Conservation (phyloP, 805 yeast genomes). For the Yarrowia sp. region DNA sequence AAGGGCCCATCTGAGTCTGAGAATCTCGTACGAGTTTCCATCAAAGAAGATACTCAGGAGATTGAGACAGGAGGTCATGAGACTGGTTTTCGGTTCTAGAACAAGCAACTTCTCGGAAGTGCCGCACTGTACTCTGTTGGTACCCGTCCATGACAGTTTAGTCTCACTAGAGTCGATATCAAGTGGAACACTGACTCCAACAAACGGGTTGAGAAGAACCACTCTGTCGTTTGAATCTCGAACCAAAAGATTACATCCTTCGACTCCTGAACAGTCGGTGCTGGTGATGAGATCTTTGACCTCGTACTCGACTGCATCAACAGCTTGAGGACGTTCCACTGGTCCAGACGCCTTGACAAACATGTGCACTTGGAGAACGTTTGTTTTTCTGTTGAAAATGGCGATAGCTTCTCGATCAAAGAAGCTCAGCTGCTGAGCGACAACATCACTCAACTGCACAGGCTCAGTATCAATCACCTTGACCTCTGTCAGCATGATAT, state of each 20-base stretch:
- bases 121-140: not conserved
- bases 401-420: slow-evolving; percentile 62
- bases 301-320: slow-evolving; percentile 38
- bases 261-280: slow-evolving; percentile 34
- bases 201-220: slow-evolving; percentile 37
- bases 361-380: slow-evolving; percentile 51
- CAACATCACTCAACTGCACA: slow-evolving; percentile 30
- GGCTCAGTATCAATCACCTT: slow-evolving; percentile 40
- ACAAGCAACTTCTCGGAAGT: not conserved
- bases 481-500: slow-evolving; percentile 65
- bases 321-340: slow-evolving; percentile 40
- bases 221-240: slow-evolving; percentile 33
- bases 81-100: slow-evolving; percentile 3
- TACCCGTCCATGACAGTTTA: not conserved
- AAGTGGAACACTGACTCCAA: slow-evolving; percentile 16
- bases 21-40: slow-evolving; percentile 18
- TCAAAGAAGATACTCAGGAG: slow-evolving; percentile 14
- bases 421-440: slow-evolving; percentile 43
- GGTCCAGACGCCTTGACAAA: slow-evolving; percentile 43
- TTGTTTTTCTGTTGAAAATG: slow-evolving; percentile 46
- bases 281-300: slow-evolving; percentile 42
- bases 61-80: slow-evolving; percentile 16
- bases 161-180: not conserved
- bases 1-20: slow-evolving; percentile 17
- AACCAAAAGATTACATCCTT: slow-evolving; percentile 33